phyloP scores from a whole-genome alignment of 73 alveolate species.

The Effrenium voratum region DNA sequence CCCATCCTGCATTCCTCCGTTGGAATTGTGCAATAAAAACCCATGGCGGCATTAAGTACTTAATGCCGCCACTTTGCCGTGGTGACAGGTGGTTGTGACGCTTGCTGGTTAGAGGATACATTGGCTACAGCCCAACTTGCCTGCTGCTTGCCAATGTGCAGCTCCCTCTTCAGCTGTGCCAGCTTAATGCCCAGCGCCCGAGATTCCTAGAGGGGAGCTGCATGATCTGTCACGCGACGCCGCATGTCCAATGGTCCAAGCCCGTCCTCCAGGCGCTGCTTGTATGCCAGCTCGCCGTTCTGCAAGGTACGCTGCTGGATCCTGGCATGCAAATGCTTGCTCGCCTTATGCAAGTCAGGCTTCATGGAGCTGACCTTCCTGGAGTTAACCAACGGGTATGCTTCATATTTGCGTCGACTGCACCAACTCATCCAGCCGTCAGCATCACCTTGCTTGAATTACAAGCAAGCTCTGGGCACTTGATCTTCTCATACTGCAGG shows the following conservation, averaged over 20 bases:
- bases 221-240: not conserved
- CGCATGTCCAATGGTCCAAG: not conserved
- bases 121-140: too few relatives aligned
- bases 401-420: not conserved
- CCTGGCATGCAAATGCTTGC: slow-evolving; percentile 94
- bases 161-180: slow-evolving; percentile 96
- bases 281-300: slow-evolving; percentile 95
- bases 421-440: not conserved
- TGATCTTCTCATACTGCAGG: slow-evolving; percentile 99
- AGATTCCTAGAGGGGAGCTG: slow-evolving; percentile 95
- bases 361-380: not conserved
- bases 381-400: not conserved
- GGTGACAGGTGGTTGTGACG: too few relatives aligned
- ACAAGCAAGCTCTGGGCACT: slow-evolving; percentile 43
- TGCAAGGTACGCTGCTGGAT: slow-evolving; percentile 97
- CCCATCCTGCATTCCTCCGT: too few relatives aligned
- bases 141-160: slow-evolving; percentile 95
- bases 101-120: too few relatives aligned
- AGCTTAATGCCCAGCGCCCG: slow-evolving; percentile 96
- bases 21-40: too few relatives aligned
- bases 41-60: too few relatives aligned
- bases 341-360: not conserved
- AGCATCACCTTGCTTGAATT: too few relatives aligned
- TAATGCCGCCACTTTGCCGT: too few relatives aligned
- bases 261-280: slow-evolving; percentile 95